Percentiles rank a stretch among this genome's conserved stretches.
These are phyloP conservation scores for Postia placenta DNA, from an alignment of 768 basidiomycete species.

Conservation along the genomic window DNA sequence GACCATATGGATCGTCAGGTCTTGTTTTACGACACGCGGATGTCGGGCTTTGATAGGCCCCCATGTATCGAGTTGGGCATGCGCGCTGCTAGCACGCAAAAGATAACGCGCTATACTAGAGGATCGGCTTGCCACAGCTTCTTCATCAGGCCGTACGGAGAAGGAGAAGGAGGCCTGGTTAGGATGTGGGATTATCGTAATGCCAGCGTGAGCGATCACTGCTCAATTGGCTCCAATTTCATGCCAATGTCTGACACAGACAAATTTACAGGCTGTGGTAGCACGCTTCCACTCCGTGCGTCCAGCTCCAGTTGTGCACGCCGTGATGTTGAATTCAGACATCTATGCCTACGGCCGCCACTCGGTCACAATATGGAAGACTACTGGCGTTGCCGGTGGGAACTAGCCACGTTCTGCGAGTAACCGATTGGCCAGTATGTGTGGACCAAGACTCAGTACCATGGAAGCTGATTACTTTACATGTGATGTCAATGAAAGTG, in stretches of 20 bases:
- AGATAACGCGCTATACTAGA: conserved; percentile 23
- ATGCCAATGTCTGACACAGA: conserved; percentile 9
- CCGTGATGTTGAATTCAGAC: conserved; percentile 32
- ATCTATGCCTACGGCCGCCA: conserved; percentile 36
- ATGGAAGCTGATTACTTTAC: not conserved
- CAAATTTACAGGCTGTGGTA: conserved; percentile 27
- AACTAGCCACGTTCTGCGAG: not conserved
- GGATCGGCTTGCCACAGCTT: conserved; percentile 35
- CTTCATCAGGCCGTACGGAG: conserved; percentile 41
- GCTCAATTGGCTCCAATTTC: not conserved
- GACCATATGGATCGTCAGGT: conserved; percentile 45
- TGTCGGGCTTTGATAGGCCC: conserved; percentile 29
- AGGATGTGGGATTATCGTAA: conserved; percentile 48
- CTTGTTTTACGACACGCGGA: conserved; percentile 41
- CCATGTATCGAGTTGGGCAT: conserved; percentile 42
- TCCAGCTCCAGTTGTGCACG: conserved; percentile 32
- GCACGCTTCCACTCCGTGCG: conserved; percentile 27
- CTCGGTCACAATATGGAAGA: conserved; percentile 31
- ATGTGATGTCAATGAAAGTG: not conserved
- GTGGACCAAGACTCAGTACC: not conserved
- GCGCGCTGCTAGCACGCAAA: conserved; percentile 19
- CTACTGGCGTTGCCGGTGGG: not conserved
- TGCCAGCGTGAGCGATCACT: conserved; percentile 29
- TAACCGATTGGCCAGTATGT: not conserved
- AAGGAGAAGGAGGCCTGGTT: conserved; percentile 28